phyloP scores from a whole-genome alignment of 1,284 basidiomycete species.

The Crucibulum cyathiforme region DNA sequence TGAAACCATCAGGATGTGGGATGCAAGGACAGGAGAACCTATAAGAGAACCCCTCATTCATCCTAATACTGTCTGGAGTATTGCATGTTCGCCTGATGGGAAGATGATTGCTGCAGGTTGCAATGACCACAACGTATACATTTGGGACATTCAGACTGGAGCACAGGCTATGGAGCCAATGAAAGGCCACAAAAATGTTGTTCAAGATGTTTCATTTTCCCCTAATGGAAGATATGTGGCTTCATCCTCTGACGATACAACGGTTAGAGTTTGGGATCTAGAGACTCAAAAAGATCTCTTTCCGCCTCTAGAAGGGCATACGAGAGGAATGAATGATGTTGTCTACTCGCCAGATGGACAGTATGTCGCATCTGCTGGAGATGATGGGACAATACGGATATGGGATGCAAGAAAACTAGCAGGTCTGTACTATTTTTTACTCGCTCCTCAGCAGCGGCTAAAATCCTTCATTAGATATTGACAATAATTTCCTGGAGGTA shows the following conservation, averaged over 20 bases:
- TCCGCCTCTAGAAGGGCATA: no score
- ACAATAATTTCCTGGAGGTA: no score
- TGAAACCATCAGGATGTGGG: constrained; percentile 19
- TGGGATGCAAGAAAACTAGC: no score
- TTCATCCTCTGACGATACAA: neutral
- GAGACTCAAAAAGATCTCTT: no score
- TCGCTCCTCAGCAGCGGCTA: no score
- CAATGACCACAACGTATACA: constrained; percentile 9
- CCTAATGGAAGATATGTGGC: neutral
- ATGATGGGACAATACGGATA: no score
- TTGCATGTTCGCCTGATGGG: constrained; percentile 11
- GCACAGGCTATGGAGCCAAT: neutral
- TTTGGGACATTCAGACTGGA: constrained; percentile 13
- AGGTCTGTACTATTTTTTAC: no score
- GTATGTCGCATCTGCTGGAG: no score
- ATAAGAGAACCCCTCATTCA: neutral
- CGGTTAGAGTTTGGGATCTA: neutral
- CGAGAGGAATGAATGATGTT: no score
- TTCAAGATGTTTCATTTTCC: neutral
- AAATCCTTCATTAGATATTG: no score
- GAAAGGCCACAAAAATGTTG: constrained; percentile 4
- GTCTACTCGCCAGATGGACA: no score
- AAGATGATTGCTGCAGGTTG: constrained; percentile 15
- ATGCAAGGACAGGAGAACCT: constrained; percentile 10
- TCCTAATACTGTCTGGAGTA: constrained; percentile 4